Conservation (phyloP, 2,329 filamentous ascomycete species). For the Colletotrichum orbiculare region DNA sequence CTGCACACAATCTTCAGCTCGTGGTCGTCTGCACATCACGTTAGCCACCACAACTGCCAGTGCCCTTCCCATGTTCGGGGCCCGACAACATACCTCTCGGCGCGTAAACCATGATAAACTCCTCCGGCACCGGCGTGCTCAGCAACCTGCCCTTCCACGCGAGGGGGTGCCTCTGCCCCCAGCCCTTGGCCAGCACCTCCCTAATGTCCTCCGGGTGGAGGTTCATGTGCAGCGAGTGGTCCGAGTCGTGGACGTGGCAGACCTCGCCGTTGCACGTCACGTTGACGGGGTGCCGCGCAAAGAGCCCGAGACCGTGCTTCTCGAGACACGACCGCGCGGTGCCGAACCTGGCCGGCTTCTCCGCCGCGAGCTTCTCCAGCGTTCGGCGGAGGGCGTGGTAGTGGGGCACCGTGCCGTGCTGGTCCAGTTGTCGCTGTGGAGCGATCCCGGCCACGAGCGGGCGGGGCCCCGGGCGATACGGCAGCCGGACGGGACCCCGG, state of each 20-base stretch:
- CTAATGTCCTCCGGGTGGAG: conserved; percentile 83
- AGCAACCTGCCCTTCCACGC: conserved; percentile 73
- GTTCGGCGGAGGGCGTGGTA: conserved; percentile 65
- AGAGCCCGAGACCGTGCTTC: conserved; percentile 83
- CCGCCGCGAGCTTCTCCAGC: conserved; percentile 62
- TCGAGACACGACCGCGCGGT: conserved; percentile 81
- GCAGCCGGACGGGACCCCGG: conserved; percentile 55
- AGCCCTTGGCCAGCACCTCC: conserved; percentile 77
- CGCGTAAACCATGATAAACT: conserved; percentile 87
- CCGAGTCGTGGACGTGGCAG: conserved; percentile 81
- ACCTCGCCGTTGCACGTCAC: conserved; percentile 83
- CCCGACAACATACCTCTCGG: conserved; percentile 63
- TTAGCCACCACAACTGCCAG: conserved; percentile 13
- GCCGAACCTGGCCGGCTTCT: conserved; percentile 61
- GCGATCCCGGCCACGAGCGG: conserved; percentile 81
- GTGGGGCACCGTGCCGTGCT: conserved; percentile 65
- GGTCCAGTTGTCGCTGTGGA: conserved; percentile 82
- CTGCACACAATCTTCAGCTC: conserved; percentile 75
- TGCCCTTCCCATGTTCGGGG: not conserved
- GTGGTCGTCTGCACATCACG: conserved; percentile 58
- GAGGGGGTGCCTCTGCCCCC: conserved; percentile 79
- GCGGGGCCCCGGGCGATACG: conserved; percentile 70
- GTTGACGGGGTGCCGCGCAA: conserved; percentile 73
- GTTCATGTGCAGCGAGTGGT: conserved; percentile 82
- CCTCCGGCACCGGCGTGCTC: conserved; percentile 74